Evolutionary conservation across 768 basidiomycete genomes (phyloP).

Genomic region (Filobasidium wieringae): DNA sequence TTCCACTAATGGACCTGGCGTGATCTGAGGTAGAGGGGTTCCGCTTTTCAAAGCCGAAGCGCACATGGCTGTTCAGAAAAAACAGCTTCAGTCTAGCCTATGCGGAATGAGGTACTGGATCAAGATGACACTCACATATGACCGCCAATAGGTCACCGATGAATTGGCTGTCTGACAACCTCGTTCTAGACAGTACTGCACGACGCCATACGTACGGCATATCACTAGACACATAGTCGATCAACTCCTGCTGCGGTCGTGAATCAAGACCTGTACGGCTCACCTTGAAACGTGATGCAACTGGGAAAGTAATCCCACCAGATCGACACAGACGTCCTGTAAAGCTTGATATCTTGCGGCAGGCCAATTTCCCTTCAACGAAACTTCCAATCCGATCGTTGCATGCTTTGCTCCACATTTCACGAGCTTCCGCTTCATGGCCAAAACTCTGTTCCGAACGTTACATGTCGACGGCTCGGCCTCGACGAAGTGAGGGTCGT

Average conservation of each 20-base stretch:
- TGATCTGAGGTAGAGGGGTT: conserved; percentile 68
- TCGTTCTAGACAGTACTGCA: conserved; percentile 61
- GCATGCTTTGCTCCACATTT: conserved; percentile 41
- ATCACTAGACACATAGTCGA: neutral
- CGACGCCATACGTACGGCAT: conserved; percentile 50
- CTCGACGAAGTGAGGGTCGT: conserved; percentile 44
- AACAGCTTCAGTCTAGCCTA: neutral
- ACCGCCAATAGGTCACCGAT: conserved; percentile 76
- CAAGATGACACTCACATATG: conserved; percentile 47
- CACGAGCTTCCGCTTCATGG: conserved; percentile 61
- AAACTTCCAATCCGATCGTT: conserved; percentile 47
- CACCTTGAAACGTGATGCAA: conserved; percentile 53
- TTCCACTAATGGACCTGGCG: conserved; percentile 54
- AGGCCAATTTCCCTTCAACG: conserved; percentile 67
- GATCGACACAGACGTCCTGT: conserved; percentile 45
- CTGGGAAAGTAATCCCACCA: conserved; percentile 58
- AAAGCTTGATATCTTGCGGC: conserved; percentile 51
- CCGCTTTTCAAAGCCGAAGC: conserved; percentile 64
- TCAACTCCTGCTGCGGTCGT: conserved; percentile 44
- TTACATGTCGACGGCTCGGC: conserved; percentile 43
- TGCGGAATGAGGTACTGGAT: neutral
- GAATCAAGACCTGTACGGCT: neutral
- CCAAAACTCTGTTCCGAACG: conserved; percentile 57
- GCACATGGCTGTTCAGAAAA: conserved; percentile 50
- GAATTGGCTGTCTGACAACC: conserved; percentile 65